phyloP scores from a whole-genome alignment of 83 land plant genomes.

The Picea engelmannii region DNA sequence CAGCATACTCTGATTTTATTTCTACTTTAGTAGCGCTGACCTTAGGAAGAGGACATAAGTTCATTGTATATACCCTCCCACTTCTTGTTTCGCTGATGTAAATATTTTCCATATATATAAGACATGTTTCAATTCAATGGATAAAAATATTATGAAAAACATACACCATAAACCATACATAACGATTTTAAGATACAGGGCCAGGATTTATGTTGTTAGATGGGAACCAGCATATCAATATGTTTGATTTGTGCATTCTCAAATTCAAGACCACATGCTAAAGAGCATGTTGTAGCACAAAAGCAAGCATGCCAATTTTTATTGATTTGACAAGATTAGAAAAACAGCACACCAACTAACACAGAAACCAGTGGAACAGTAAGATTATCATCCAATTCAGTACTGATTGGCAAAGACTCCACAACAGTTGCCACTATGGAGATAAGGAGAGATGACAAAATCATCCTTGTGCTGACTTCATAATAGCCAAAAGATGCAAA shows the following conservation, averaged over 20 bases:
- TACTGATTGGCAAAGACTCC: constrained; percentile 89
- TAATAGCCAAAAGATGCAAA: constrained; percentile 68
- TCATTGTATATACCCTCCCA: too few relatives aligned
- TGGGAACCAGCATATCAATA: neutral
- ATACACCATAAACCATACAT: too few relatives aligned
- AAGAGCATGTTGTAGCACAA: too few relatives aligned
- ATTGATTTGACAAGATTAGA: constrained; percentile 19
- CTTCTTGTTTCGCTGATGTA: too few relatives aligned
- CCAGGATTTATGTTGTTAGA: too few relatives aligned
- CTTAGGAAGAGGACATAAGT: too few relatives aligned
- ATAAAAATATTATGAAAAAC: too few relatives aligned
- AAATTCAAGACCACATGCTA: neutral
- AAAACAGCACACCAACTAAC: constrained; percentile 50
- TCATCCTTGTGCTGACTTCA: constrained; percentile 41
- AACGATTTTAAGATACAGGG: too few relatives aligned
- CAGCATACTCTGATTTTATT: too few relatives aligned
- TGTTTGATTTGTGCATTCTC: neutral
- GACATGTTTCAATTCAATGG: too few relatives aligned
- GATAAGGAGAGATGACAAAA: constrained; percentile 49
- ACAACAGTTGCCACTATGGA: constrained; percentile 68
- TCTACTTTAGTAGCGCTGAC: too few relatives aligned
- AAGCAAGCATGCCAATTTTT: neutral
- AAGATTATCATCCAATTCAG: constrained; percentile 86
- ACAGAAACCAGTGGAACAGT: constrained; percentile 84
- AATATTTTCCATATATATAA: too few relatives aligned